Conservation (phyloP, 108 stramenopile genomes). For the Thalassiosira profunda region DNA sequence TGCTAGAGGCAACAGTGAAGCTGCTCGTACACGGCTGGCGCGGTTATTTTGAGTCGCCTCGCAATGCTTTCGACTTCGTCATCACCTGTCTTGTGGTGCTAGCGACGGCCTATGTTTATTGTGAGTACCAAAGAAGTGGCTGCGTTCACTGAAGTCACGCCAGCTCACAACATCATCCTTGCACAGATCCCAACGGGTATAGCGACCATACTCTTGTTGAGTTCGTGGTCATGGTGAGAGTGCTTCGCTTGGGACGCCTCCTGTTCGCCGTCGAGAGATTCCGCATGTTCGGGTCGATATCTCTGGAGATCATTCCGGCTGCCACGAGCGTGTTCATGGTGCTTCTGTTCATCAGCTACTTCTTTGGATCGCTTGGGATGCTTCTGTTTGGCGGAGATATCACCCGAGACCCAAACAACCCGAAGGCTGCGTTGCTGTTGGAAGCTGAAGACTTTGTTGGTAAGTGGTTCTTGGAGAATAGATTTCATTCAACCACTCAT, state of each 20-base stretch:
- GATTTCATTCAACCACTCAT: too few relatives aligned
- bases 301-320: constrained; percentile 61
- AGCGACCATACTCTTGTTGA: constrained; percentile 64
- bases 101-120: constrained; percentile 70
- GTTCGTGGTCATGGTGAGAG: constrained; percentile 78
- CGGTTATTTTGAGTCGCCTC: constrained; percentile 50
- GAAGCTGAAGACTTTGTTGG: constrained; percentile 65
- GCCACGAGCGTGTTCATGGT: constrained; percentile 53
- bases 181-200: constrained; percentile 59
- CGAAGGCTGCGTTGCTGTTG: constrained; percentile 47
- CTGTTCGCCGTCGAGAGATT: constrained; percentile 59
- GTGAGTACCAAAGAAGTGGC: constrained; percentile 12
- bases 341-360: constrained; percentile 63
- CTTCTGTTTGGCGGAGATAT: constrained; percentile 73
- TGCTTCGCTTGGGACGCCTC: constrained; percentile 71
- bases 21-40: constrained; percentile 71
- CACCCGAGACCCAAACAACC: constrained; percentile 68
- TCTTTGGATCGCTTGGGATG: constrained; percentile 70
- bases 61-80: constrained; percentile 75
- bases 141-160: not conserved
- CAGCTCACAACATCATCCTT: not conserved
- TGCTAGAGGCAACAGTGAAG: constrained; percentile 66
- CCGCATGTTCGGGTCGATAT: constrained; percentile 58
- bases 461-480: too few relatives aligned
- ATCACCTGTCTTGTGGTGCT: constrained; percentile 64